phyloP scores from a whole-genome alignment of 2,329 filamentous ascomycete species.

The Cercospora nicotianae region DNA sequence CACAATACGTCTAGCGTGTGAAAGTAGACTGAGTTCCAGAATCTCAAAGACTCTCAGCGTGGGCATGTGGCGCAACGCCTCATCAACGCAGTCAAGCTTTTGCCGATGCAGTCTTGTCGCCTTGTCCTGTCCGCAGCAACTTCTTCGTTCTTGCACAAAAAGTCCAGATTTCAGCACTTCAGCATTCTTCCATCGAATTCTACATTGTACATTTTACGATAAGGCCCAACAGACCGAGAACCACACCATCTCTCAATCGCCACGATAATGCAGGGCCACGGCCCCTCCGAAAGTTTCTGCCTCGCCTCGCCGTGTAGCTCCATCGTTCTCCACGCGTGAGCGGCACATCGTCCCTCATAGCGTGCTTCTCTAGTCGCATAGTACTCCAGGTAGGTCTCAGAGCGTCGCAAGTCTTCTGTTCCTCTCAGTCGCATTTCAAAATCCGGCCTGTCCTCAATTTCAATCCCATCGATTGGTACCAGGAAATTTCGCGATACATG shows the following conservation, averaged over 20 bases:
- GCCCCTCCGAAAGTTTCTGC: constrained; percentile 2
- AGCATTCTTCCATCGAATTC: neutral
- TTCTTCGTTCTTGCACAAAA: neutral
- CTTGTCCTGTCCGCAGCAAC: neutral
- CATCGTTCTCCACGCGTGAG: neutral
- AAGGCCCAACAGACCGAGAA: neutral
- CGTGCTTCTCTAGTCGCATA: neutral
- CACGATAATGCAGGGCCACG: neutral
- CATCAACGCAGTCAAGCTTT: neutral
- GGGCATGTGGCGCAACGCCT: neutral
- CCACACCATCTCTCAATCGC: neutral
- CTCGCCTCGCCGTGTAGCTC: neutral
- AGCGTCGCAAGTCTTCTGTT: neutral
- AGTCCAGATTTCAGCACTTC: neutral
- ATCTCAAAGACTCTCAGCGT: neutral
- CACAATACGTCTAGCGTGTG: neutral
- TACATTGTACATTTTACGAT: neutral
- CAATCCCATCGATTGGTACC: neutral
- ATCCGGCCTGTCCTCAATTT: neutral
- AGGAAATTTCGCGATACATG: constrained; percentile 6
- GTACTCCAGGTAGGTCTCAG: neutral
- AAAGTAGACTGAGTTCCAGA: neutral
- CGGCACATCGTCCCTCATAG: neutral
- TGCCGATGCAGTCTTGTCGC: neutral
- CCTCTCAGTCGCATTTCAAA: neutral